A percentile compares a stretch with the other conserved stretches of the same genome.
These are phyloP conservation scores for Cyclospora cayetanensis DNA, from an alignment of 169 alveolate species.

Conservation along the genomic window DNA sequence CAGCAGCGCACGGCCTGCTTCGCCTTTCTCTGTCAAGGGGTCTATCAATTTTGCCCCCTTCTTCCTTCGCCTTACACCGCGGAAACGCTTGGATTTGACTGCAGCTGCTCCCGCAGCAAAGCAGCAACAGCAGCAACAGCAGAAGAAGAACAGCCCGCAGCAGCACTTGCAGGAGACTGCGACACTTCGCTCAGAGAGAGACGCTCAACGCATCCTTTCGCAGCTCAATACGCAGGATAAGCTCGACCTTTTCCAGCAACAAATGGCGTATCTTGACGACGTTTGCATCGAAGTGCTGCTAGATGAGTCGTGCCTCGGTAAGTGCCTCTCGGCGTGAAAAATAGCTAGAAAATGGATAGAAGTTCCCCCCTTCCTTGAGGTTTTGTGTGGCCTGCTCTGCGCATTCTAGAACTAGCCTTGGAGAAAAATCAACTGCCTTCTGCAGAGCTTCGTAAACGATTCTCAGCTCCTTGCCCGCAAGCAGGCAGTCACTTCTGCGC, in stretches of 20 bases:
- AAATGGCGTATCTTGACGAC: constrained; percentile 38
- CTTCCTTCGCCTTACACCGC: not conserved
- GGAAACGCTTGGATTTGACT: not conserved
- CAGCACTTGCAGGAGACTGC: not conserved
- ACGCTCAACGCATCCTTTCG: not conserved
- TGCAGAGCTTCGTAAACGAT: no score
- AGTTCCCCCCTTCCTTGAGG: no score
- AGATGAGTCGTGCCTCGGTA: constrained; percentile 52
- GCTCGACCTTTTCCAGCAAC: not conserved
- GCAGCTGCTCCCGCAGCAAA: not conserved
- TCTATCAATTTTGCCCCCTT: not conserved
- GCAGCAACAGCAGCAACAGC: not conserved
- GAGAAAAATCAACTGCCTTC: no score
- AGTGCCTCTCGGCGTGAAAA: no score
- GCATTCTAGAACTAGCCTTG: no score
- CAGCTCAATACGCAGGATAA: constrained; percentile 14
- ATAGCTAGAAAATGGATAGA: no score
- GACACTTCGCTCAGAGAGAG: not conserved
- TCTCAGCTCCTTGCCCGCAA: no score
- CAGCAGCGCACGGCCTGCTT: not conserved
- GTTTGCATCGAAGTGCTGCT: constrained; percentile 42
- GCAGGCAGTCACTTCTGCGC: no score
- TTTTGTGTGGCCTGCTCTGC: no score
- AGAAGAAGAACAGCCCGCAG: not conserved
- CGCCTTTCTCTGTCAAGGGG: not conserved